Base-by-base conservation (phyloP, 2,329 filamentous ascomycete genomes). In the Cordyceps pruinosa region DNA sequence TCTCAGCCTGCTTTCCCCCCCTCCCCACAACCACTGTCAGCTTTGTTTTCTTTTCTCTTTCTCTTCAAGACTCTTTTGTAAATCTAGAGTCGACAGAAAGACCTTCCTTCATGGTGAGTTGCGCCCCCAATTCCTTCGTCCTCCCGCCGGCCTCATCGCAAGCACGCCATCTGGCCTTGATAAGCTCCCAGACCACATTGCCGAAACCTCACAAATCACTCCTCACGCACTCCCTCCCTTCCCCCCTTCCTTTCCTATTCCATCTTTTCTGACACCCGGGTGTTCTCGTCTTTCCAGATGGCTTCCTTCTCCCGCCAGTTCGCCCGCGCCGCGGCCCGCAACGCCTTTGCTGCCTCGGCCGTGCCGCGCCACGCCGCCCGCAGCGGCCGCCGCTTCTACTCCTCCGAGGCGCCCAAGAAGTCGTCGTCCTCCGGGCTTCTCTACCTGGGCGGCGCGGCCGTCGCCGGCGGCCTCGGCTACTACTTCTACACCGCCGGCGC, bases 371-470 rank as follows among this genome's bases (percentile, higher is more conserved):
- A 87, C 66, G 80, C 83, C 64, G 86, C 91, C 79, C 88, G 87
- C 72, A 80, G 87, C 67, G 84, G 84, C 67, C 88, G 86, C 64
- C 89, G 90, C 64, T 86, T 85, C 73, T 96, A 95, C 76, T 87
- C 91, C 45, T 87, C 88, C 57, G 85, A 85, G 73, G 75, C 83
- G 55, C 73, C 77, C 65, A 77, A 81, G 72, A 73, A 76, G 61
- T 76, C 77, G 58, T 72, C 72, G 59, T 74, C 73, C 15, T 74
- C 72, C 32, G 63, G 72, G 51, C 75, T 83, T 63, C 69, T 86
- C 65, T 85, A 81, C 75, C 70, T 83, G 62, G 75, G 79, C 56
- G 86, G 79, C 67, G 77, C 80, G 48, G 81, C 77, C 54, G 79
- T 79, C 54, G 81, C 78, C 54, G 82, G 79, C 67, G 88, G 81